phyloP scores from a whole-genome alignment of 495 filamentous ascomycete species.

The Aspergillus carlsbadensis region DNA sequence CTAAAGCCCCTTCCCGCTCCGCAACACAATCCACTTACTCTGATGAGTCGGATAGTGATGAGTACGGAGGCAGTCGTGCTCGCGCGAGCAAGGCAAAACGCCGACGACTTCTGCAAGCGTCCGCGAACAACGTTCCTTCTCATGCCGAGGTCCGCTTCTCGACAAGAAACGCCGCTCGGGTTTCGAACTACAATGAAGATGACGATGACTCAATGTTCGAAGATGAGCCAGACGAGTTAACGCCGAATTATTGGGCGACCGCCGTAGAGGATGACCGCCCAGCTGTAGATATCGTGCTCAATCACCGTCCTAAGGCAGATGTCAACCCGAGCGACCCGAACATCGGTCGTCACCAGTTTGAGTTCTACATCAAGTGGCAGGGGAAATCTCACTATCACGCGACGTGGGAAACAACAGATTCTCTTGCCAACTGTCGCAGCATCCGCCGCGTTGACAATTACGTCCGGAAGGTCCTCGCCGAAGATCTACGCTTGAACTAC shows the following conservation, averaged over 20 bases:
- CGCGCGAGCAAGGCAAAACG: conserved; percentile 69
- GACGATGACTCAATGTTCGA: conserved; percentile 75
- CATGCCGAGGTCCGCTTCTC: conserved; percentile 84
- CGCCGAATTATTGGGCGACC: conserved; percentile 61
- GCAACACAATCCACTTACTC: conserved; percentile 43
- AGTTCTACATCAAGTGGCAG: conserved; percentile 98
- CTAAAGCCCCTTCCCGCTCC: conserved; percentile 45
- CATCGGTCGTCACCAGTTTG: conserved; percentile 73
- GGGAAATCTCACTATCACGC: conserved; percentile 91
- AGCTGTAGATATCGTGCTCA: conserved; percentile 85
- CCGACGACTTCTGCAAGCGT: conserved; percentile 60
- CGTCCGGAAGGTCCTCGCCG: conserved; percentile 73
- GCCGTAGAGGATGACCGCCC: conserved; percentile 69
- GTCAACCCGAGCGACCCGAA: conserved; percentile 55
- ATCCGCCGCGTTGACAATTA: conserved; percentile 91
- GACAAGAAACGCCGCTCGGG: conserved; percentile 77
- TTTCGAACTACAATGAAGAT: conserved; percentile 87
- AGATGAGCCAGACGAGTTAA: conserved; percentile 57
- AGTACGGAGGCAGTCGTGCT: conserved; percentile 71
- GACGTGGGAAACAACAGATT: conserved; percentile 83
- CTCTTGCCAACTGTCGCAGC: conserved; percentile 66
- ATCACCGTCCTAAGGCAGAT: conserved; percentile 75
- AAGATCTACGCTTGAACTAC: conserved; percentile 67
- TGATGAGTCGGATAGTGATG: conserved; percentile 55
- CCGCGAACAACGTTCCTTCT: conserved; percentile 55